Evolutionary conservation across 257 asterid species (phyloP), one percentile per base, ranked within the genome.

Genomic region (Nemophila menziesii): DNA sequence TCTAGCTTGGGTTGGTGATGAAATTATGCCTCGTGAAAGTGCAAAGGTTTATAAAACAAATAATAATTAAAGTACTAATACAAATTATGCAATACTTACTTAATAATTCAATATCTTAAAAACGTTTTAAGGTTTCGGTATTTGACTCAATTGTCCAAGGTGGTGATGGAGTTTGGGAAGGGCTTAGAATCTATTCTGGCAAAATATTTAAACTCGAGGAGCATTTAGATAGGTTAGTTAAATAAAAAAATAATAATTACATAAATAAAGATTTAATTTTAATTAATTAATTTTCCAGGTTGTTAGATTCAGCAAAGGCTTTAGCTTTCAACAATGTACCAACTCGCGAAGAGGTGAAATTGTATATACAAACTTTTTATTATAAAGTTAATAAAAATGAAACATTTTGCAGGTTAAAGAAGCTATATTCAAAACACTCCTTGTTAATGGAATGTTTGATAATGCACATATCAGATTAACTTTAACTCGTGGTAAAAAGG

Each of bases 101-200:
- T 24, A 23, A 38, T 46, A 20, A 68, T 34, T 39, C 37, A 24
- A 41, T 6, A 43, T 58, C 20, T 39, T 48, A 20, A 21, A 51
- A 36, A 9, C 54, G n/a, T 66, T 57, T 64, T 43, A 56, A 86
- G 94, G 86, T 86, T 54, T 82, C 96, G 39, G 90, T 82, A 24
- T 76, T 86, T 53, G 96, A 86, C 72, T 86, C 96, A 14, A 63
- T 82, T 66, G 84, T 82, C 64, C 96, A 86, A 79, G 96, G 92
- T 24, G 96, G 96, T 53, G 96, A 86, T 70, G 92, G 75, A 63
- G 94, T 74, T 58, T 81, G 96, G 94, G 96, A 86, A 60, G 96
- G 94, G 27, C 94, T 86, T 55, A 80, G 92, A 43, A 62, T 86
- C 47, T 86, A 86, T 44, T 41, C 56, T 3, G 86, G 90, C 54